A percentile compares a stretch with the other conserved stretches of the same genome.
phyloP scores from a whole-genome alignment of 768 basidiomycete genomes.

The Lactifluus hygrophoroides region DNA sequence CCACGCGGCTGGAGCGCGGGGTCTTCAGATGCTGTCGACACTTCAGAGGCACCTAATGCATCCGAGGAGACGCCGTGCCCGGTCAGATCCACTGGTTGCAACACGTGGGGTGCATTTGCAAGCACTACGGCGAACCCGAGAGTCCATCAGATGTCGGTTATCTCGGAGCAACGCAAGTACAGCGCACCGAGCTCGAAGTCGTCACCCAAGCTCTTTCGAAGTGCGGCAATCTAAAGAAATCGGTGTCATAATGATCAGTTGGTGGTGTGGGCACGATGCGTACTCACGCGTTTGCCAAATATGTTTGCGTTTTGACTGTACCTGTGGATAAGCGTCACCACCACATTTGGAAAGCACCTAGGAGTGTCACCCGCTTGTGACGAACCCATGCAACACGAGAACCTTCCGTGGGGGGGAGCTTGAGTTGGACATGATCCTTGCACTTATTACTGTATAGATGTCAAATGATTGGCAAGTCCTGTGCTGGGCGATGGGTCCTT shows the following conservation, averaged over 20 bases:
- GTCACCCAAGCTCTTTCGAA: conserved; percentile 52
- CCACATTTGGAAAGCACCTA: neutral
- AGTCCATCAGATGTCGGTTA: neutral
- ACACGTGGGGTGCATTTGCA: conserved; percentile 58
- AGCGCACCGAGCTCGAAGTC: conserved; percentile 51
- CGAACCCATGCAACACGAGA: conserved; percentile 16
- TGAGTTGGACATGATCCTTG: conserved; percentile 2
- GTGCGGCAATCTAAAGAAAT: conserved; percentile 48
- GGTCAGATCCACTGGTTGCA: conserved; percentile 56
- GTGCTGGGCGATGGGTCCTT: neutral
- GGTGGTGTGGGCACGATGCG: neutral
- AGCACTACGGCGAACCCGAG: conserved; percentile 43
- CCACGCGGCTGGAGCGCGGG: conserved; percentile 50
- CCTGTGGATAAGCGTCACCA: conserved; percentile 27
- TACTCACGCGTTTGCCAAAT: conserved; percentile 58
- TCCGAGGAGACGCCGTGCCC: conserved; percentile 25
- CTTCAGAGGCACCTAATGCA: conserved; percentile 36
- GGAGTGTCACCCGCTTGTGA: neutral
- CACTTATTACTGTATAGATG: neutral
- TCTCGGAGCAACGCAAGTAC: neutral
- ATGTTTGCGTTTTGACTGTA: conserved; percentile 60
- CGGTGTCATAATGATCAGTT: neutral
- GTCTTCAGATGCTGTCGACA: conserved; percentile 31
- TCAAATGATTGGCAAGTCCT: neutral
- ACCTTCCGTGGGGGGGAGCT: neutral